Percentiles rank a stretch among this genome's conserved stretches.
Conservation (phyloP, 2,329 filamentous ascomycete species). For the Arthrobotrys musiformis region DNA sequence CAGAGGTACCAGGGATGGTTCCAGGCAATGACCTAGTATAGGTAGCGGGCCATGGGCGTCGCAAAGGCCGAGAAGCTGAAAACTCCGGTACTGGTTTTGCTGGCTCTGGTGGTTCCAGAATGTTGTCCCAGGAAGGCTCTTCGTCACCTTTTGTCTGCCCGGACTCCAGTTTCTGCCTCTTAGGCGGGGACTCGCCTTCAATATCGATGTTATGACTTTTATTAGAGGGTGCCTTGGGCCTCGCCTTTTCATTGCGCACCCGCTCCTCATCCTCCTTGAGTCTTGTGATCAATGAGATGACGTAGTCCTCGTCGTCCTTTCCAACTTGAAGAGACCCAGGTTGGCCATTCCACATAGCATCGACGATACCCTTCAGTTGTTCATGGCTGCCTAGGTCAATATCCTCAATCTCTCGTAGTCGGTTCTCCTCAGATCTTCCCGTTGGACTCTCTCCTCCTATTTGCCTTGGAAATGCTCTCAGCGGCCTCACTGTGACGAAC, state of each 20-base stretch:
- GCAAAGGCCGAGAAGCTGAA: slow-evolving; percentile 37
- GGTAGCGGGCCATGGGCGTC: slow-evolving; percentile 79
- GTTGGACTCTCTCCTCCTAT: slow-evolving; percentile 38
- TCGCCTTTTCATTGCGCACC: slow-evolving; percentile 56
- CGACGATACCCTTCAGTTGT: slow-evolving; percentile 24
- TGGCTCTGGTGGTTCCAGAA: background rate
- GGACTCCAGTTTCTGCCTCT: slow-evolving; percentile 34
- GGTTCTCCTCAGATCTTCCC: slow-evolving; percentile 57
- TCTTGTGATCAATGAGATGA: slow-evolving; percentile 37
- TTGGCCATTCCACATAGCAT: slow-evolving; percentile 47
- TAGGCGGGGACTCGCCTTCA: slow-evolving; percentile 43
- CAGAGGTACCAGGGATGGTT: slow-evolving; percentile 73
- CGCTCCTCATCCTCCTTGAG: slow-evolving; percentile 47
- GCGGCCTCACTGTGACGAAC: slow-evolving; percentile 56
- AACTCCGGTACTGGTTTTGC: slow-evolving; percentile 32
- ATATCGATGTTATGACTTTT: background rate
- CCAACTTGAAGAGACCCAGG: slow-evolving; percentile 35
- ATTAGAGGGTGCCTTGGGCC: slow-evolving; percentile 38
- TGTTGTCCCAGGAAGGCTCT: slow-evolving; percentile 30
- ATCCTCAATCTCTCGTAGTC: slow-evolving; percentile 32
- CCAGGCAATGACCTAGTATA: slow-evolving; percentile 73
- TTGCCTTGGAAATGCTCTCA: slow-evolving; percentile 56
- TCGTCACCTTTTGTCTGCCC: background rate
- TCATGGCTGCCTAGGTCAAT: slow-evolving; percentile 27
- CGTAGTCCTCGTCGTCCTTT: slow-evolving; percentile 51